Evolutionary conservation across 352 stramenopile species (phyloP).

Genomic region (Globisporangium okanoganense): DNA sequence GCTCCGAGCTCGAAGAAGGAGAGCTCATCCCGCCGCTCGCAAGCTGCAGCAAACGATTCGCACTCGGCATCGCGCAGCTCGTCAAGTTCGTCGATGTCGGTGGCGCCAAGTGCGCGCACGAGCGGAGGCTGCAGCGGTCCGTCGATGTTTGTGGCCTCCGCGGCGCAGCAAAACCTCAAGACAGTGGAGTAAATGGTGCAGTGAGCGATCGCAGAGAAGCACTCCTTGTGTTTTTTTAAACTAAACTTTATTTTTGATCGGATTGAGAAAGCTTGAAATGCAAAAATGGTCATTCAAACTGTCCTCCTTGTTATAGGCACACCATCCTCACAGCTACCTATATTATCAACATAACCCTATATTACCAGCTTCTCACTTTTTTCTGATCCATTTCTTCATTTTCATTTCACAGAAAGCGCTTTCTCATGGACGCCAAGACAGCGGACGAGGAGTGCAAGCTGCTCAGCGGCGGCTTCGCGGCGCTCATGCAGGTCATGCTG

Average conservation of each 20-base stretch:
- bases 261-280: too few species aligned
- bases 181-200: slow-evolving; percentile 32
- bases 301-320: too few species aligned
- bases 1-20: background rate
- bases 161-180: slow-evolving; percentile 12
- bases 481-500: slow-evolving; percentile 68
- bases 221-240: slow-evolving; percentile 3
- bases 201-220: slow-evolving; percentile 6
- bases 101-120: slow-evolving; percentile 6
- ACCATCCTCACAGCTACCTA: too few species aligned
- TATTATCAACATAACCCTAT: too few species aligned
- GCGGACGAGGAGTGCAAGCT: slow-evolving; percentile 73
- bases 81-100: background rate
- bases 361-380: background rate
- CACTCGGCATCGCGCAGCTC: background rate
- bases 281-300: too few species aligned
- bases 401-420: background rate
- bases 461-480: slow-evolving; percentile 73
- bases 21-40: background rate
- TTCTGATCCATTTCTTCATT: background rate
- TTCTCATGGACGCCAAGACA: too few species aligned
- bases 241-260: too few species aligned
- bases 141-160: slow-evolving; percentile 11
- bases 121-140: slow-evolving; percentile 16
- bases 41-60: background rate